Conservation (phyloP, 176 grass and related monocot species). For the Elymus sibiricus region DNA sequence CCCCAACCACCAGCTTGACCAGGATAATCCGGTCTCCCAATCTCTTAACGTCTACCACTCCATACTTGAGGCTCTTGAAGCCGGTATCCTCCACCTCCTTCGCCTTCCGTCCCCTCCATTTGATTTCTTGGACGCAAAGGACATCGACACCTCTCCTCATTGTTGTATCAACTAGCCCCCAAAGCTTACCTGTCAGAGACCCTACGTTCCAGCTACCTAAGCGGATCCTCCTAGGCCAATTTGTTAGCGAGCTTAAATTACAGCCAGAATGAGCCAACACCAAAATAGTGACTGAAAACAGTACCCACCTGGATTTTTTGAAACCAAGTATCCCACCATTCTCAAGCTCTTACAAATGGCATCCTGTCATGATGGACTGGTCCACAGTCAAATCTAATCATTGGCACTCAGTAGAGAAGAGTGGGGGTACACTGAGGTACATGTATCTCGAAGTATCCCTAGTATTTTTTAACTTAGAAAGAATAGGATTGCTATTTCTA, state of each 20-base stretch:
- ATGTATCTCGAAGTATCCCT: not conserved
- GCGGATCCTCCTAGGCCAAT: too few relatives aligned
- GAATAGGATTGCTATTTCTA: not conserved
- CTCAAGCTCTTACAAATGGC: not conserved
- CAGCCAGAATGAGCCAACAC: conserved; percentile 1
- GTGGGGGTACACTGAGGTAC: not conserved
- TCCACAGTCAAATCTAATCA: not conserved
- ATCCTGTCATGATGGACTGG: not conserved
- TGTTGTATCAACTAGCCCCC: too few relatives aligned
- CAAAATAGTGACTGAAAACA: not conserved
- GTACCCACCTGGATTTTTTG: not conserved
- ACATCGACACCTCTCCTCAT: too few relatives aligned
- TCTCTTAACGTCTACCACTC: too few relatives aligned
- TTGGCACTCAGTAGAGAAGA: not conserved
- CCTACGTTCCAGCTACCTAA: too few relatives aligned
- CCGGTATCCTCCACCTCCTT: too few relatives aligned
- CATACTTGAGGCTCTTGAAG: too few relatives aligned
- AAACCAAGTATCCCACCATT: not conserved
- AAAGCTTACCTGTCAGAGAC: too few relatives aligned
- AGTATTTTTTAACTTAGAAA: not conserved
- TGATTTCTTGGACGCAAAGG: too few relatives aligned
- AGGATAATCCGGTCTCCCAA: too few relatives aligned
- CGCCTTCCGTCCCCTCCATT: too few relatives aligned
- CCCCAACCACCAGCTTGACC: too few relatives aligned
- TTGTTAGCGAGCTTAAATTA: not conserved